phyloP scores from a whole-genome alignment of 2,329 filamentous ascomycete species.

The Lachnellula hyalina region DNA sequence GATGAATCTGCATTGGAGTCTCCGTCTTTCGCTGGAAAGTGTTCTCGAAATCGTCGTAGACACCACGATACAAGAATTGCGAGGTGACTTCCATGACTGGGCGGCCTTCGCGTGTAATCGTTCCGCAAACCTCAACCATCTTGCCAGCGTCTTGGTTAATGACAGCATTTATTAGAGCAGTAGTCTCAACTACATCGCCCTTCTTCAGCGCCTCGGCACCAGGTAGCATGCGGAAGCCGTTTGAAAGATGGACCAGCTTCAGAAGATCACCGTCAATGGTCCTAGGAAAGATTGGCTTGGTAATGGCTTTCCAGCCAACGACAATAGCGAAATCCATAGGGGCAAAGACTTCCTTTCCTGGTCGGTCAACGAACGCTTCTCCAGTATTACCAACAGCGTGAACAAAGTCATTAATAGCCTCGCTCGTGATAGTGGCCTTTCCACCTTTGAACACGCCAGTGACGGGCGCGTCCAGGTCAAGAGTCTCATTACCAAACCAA shows the following conservation, averaged over 20 bases:
- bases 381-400: slow-evolving; percentile 97
- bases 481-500: slow-evolving; percentile 86
- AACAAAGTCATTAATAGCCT: slow-evolving; percentile 98
- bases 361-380: slow-evolving; percentile 93
- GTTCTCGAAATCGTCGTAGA: slow-evolving; percentile 91
- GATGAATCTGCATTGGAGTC: slow-evolving; percentile 87
- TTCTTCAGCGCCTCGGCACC: slow-evolving; percentile 93
- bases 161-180: slow-evolving; percentile 92
- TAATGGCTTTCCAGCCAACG: slow-evolving; percentile 98
- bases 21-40: slow-evolving; percentile 98
- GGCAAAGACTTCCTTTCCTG: slow-evolving; percentile 87
- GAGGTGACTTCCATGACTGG: slow-evolving; percentile 98
- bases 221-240: slow-evolving; percentile 96
- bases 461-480: slow-evolving; percentile 79
- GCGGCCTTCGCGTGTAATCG: slow-evolving; percentile 76
- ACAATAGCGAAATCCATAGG: slow-evolving; percentile 99
- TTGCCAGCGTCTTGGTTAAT: slow-evolving; percentile 98
- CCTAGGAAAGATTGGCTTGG: slow-evolving; percentile 96
- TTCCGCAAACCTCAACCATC: slow-evolving; percentile 99
- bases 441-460: slow-evolving; percentile 89
- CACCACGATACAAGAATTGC: slow-evolving; percentile 93
- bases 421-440: slow-evolving; percentile 76
- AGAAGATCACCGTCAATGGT: slow-evolving; percentile 93
- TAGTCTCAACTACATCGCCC: slow-evolving; percentile 87
- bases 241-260: slow-evolving; percentile 94